phyloP scores from a whole-genome alignment of 1,284 basidiomycete genomes.

The Ceratobasidium sp. region DNA sequence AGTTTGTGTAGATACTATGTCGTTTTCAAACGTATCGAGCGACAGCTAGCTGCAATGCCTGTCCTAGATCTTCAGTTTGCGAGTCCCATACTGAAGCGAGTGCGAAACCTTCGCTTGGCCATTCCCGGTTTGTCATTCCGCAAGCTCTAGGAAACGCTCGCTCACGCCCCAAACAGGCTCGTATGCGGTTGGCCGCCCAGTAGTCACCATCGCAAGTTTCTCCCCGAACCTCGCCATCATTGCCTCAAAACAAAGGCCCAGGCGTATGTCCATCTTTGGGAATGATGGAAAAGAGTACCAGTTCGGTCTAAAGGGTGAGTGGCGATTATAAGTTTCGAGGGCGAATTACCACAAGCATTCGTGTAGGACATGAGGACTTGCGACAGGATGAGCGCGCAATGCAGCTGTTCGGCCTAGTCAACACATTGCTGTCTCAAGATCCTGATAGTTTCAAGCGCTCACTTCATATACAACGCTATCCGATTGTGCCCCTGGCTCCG shows the following conservation, averaged over 20 bases:
- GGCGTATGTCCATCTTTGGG: conserved; percentile 87
- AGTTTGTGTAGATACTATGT: conserved; percentile 12
- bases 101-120: conserved; percentile 19
- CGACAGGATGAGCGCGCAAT: conserved; percentile 99
- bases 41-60: conserved; percentile 30
- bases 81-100: conserved; percentile 27
- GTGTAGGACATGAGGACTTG: conserved; percentile 92
- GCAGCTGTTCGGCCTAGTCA: conserved; percentile 98
- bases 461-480: conserved; percentile 91
- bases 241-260: conserved; percentile 96
- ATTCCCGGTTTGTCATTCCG: conserved; percentile 1
- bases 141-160: not conserved
- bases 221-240: conserved; percentile 90
- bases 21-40: conserved; percentile 35
- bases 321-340: not conserved
- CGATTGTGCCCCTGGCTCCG: conserved; percentile 94
- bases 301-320: conserved; percentile 85
- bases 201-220: conserved; percentile 86
- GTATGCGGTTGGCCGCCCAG: conserved; percentile 87
- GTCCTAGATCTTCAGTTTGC: conserved; percentile 32
- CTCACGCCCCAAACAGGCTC: conserved; percentile 66
- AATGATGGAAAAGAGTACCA: conserved; percentile 94
- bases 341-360: conserved; percentile 4
- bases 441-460: conserved; percentile 96
- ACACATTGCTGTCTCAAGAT: conserved; percentile 91